Evolutionary conservation across 106 monocot genomes (phyloP).

Genomic region (Dendrobium officinale): DNA sequence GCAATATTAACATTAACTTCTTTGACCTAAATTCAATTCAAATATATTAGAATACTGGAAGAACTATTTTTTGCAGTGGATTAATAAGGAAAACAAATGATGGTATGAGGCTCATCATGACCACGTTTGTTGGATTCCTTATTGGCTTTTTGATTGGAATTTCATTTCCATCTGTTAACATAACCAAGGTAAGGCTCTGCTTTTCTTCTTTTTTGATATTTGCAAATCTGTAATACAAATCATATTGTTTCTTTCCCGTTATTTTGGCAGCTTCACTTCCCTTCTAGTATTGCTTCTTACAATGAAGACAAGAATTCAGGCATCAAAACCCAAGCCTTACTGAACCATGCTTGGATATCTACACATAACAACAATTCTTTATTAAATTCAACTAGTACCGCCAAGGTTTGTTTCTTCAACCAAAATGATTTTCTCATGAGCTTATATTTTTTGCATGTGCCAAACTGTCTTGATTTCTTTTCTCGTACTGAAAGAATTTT

Average conservation of each 20-base stretch:
- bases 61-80: conserved; percentile 14
- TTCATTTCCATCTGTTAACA: conserved; percentile 30
- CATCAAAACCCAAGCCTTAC: conserved; percentile 21
- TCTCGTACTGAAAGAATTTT: background rate
- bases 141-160: conserved; percentile 47
- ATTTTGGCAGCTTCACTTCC: conserved; percentile 22
- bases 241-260: background rate
- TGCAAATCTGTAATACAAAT: background rate
- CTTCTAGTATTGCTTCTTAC: conserved; percentile 31
- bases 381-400: conserved; percentile 5
- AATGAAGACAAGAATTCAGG: conserved; percentile 34
- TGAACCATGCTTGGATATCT: conserved; percentile 34
- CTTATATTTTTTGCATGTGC: background rate
- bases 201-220: background rate
- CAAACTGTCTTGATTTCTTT: background rate
- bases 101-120: conserved; percentile 25
- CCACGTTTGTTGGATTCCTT: conserved; percentile 33
- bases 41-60: background rate
- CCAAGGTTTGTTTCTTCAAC: conserved; percentile 16
- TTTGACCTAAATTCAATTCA: background rate
- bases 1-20: background rate
- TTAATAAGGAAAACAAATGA: conserved; percentile 30
- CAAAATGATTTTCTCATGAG: background rate
- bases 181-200: conserved; percentile 19
- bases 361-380: conserved; percentile 8